phyloP scores from a whole-genome alignment of 768 basidiomycete genomes.

The Macrolepiota fuliginosa region DNA sequence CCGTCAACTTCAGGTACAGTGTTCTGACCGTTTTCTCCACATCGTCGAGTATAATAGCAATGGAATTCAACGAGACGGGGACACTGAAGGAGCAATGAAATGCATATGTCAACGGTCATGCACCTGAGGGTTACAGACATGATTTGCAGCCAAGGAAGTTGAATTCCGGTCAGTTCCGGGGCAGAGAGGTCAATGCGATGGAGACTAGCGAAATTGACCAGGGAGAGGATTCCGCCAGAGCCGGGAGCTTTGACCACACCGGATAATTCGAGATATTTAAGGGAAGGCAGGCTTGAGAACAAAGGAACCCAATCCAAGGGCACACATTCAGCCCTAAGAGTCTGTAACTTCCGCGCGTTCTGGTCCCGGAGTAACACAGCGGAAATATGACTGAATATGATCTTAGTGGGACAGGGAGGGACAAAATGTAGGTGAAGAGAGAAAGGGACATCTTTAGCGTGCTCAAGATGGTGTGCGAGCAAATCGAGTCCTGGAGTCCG shows the following conservation, averaged over 20 bases:
- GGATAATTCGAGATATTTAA: neutral
- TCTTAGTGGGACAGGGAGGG: neutral
- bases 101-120: neutral
- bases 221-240: neutral
- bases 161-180: neutral
- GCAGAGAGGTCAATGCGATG: neutral
- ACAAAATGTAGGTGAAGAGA: neutral
- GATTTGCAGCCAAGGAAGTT: slow-evolving; percentile 4
- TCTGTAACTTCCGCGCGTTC: neutral
- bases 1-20: neutral
- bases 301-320: neutral
- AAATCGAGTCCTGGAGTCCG: neutral
- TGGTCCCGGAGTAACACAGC: neutral
- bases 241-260: neutral
- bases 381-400: neutral
- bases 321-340: neutral
- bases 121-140: neutral
- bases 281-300: neutral
- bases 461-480: neutral
- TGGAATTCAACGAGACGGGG: neutral
- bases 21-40: neutral
- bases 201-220: neutral
- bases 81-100: neutral
- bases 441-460: neutral
- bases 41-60: neutral